Conservation (phyloP, 495 filamentous ascomycete species). For the Tuber melanosporum region DNA sequence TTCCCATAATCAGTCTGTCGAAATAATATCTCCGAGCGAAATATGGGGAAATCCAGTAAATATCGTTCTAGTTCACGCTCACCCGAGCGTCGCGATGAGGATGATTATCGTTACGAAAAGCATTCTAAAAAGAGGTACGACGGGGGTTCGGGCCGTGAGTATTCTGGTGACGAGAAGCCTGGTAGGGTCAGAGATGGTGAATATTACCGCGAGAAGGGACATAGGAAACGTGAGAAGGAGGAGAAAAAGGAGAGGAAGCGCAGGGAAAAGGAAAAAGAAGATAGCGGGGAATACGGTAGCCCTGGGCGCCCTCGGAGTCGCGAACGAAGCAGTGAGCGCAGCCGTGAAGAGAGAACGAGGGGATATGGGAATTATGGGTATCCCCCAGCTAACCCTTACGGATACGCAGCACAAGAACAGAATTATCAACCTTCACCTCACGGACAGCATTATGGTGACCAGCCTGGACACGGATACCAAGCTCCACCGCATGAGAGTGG, state of each 20-base stretch:
- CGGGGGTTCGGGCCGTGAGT: slow-evolving; percentile 7
- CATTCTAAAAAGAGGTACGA: slow-evolving; percentile 18
- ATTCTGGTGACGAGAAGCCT: slow-evolving; percentile 11
- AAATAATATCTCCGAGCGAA: background rate
- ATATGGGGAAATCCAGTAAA: slow-evolving; percentile 30
- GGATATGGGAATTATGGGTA: slow-evolving; percentile 15
- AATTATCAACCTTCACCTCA: slow-evolving; percentile 27
- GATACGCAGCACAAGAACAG: slow-evolving; percentile 14
- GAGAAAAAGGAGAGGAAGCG: slow-evolving; percentile 23
- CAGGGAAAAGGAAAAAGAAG: slow-evolving; percentile 11
- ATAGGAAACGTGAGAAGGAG: slow-evolving; percentile 20
- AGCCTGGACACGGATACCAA: slow-evolving; percentile 15
- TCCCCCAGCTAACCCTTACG: slow-evolving; percentile 6
- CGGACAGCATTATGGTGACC: slow-evolving; percentile 15
- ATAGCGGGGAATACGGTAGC: slow-evolving; percentile 6
- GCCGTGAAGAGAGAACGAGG: slow-evolving; percentile 6
- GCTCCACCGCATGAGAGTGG: slow-evolving; percentile 2
- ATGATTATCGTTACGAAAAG: slow-evolving; percentile 2
- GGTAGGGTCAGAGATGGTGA: slow-evolving; percentile 2
- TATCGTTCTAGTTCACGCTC: slow-evolving; percentile 19
- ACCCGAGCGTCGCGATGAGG: slow-evolving; percentile 17
- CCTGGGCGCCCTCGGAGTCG: slow-evolving; percentile 4
- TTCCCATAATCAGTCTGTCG: background rate
- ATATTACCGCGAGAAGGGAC: slow-evolving; percentile 22
- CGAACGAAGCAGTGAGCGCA: slow-evolving; percentile 7